Evolutionary conservation across 2,329 filamentous ascomycete genomes (phyloP), one percentile per base, ranked within the genome.

Genomic region (Aspergillus niger): DNA sequence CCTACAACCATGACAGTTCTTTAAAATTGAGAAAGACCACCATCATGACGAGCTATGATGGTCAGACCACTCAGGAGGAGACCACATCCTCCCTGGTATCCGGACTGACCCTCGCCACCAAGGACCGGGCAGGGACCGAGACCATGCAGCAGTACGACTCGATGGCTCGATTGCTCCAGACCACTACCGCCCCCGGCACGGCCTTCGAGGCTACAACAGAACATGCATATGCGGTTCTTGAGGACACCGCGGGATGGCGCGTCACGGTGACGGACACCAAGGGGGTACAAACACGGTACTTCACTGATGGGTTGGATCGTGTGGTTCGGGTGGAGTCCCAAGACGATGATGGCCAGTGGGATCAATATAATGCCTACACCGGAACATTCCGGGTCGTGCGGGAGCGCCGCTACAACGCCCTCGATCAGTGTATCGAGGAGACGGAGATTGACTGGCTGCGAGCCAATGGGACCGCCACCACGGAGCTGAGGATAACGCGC

Each of bases 391-490:
- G 53, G 10, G 22, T 47, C 7, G n/a, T 58, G 3, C 55, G 36
- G 24, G 55, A 58, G 22, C 59, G 50, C 5, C n/a, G 4, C 2
- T 61, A 58, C 36, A 61, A 61, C 11, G 10, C 30, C 6, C 43
- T 43, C 5, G 55, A 30, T 13, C 55, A 61, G 22, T 57, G 59
- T 26, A 47, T 1, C 22, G 8, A 55, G 15, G 26, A 22, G 24
- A 43, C 24, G 0, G 41, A 49, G 2, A 51, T 55, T 17, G 55
- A 61, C 43, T 61, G 59, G 59, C 49, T 61, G 26, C 20, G 24
- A 64, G 86, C 83, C 3, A 38, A 10, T 3, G 49, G 30, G 0
- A 10, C 17, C 2, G 2, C 55, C 17, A 20, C 43, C n/a, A 28
- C 10, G n/a, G 28, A 51, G 28, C 7, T 81, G 32, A 39, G 48